Conservation (phyloP, 345 rosid species). For the Brassica rapa region DNA sequence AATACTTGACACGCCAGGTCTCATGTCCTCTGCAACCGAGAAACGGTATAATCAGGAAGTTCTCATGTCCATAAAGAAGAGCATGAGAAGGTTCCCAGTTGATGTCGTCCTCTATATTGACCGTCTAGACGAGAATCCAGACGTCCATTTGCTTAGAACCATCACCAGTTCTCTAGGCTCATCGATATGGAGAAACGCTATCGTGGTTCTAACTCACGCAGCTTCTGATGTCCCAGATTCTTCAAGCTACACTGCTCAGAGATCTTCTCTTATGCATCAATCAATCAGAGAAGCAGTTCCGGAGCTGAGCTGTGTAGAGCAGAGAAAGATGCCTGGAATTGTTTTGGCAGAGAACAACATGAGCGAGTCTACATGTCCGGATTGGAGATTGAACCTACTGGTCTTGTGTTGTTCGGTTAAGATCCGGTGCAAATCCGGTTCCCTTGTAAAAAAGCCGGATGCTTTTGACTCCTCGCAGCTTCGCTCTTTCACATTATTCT, state of each 20-base stretch:
- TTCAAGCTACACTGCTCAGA: conserved; percentile 50
- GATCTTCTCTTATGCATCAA: conserved; percentile 49
- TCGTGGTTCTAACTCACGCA: conserved; percentile 68
- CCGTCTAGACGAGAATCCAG: conserved; percentile 58
- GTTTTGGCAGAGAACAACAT: conserved; percentile 61
- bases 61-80: conserved; percentile 59
- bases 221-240: conserved; percentile 53
- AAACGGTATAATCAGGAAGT: conserved; percentile 55
- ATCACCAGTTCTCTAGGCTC: conserved; percentile 54
- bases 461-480: conserved; percentile 38
- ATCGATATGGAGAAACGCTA: conserved; percentile 66
- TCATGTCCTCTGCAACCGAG: conserved; percentile 51
- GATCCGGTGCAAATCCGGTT: conserved; percentile 46
- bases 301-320: conserved; percentile 46
- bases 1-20: conserved; percentile 78
- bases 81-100: conserved; percentile 54
- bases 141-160: conserved; percentile 49
- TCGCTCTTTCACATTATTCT: conserved; percentile 42
- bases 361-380: conserved; percentile 43
- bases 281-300: conserved; percentile 56
- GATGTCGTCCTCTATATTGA: conserved; percentile 75
- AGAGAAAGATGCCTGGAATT: conserved; percentile 51
- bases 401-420: conserved; percentile 64
- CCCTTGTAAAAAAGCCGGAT: conserved; percentile 36
- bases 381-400: conserved; percentile 63